A percentile compares a stretch with the other conserved stretches of the same genome.
phyloP scores from a whole-genome alignment of 768 basidiomycete species.

The Peribolospora kevripleyi region DNA sequence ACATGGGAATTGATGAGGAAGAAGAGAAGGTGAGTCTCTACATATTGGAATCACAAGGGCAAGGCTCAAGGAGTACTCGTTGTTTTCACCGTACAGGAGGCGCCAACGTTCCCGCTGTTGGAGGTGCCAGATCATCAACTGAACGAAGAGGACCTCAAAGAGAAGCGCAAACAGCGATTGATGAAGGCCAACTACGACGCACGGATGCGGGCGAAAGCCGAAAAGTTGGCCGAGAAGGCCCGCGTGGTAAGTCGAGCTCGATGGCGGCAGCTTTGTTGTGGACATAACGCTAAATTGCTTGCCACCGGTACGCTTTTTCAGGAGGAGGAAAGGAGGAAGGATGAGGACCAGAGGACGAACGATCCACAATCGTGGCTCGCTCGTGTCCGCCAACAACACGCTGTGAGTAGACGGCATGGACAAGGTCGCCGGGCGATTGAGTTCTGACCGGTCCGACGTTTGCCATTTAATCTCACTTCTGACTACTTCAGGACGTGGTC shows the following conservation, averaged over 20 bases:
- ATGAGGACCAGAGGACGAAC: slow-evolving; percentile 48
- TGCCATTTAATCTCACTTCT: not conserved
- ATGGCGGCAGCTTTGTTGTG: not conserved
- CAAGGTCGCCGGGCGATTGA: not conserved
- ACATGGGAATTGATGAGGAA: slow-evolving; percentile 45
- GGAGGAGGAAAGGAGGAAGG: slow-evolving; percentile 30
- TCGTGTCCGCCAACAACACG: slow-evolving; percentile 51
- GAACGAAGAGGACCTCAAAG: slow-evolving; percentile 67
- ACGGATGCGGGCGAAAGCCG: slow-evolving; percentile 51
- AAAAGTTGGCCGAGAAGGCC: slow-evolving; percentile 64
- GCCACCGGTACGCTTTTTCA: not conserved
- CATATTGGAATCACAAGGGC: not conserved
- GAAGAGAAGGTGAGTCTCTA: slow-evolving; percentile 15
- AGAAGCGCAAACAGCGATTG: slow-evolving; percentile 79
- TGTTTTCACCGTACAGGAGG: slow-evolving; percentile 35
- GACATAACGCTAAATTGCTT: not conserved
- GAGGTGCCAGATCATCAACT: slow-evolving; percentile 77
- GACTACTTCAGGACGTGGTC: slow-evolving; percentile 39
- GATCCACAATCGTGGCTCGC: slow-evolving; percentile 52
- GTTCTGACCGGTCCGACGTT: too few relatives aligned
- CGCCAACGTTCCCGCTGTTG: slow-evolving; percentile 62
- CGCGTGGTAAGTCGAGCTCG: slow-evolving; percentile 9
- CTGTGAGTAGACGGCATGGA: slow-evolving; percentile 26
- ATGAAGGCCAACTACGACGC: slow-evolving; percentile 87
- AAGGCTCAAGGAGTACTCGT: not conserved